Base-by-base conservation (phyloP, 1,284 basidiomycete species). In the Apiotrichum laibachii region DNA sequence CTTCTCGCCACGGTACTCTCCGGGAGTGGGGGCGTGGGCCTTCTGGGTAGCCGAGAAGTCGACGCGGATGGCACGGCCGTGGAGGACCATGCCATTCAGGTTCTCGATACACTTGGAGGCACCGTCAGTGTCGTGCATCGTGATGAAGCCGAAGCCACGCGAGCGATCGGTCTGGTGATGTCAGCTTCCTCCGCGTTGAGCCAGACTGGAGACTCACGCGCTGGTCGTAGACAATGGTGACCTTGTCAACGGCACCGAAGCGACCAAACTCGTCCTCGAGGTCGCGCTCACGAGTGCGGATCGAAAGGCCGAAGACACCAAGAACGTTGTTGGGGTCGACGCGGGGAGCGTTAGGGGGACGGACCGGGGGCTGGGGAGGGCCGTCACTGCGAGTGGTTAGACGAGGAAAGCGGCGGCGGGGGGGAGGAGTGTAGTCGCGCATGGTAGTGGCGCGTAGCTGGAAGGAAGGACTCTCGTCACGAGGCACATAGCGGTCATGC, bases 161-260 rank as follows among this genome's bases (percentile, higher is more conserved):
- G 94, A 98, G 59, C 96, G 88, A 73, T 93, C 92, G 50, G 92
- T 91, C 90, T 94, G 77, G 10, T 9, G 12, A 52, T 62, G 45
- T 53, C 53, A 54, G 51, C 37, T 39, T 33, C 5, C 21, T 31
- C 12, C 21, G 22, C 26, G 15, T 3, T 2, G 37, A n/a, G 31
- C 37, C 11, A 26, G 22, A 18, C 15, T 15, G 34, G 9, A 19
- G n/a, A 75, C 91, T 73, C 73, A 96, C 93, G 72, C 94, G 83
- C 77, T 97, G 93, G 79, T 99, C 95, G 76, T 98, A 98, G n/a
- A 99, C 96, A 67, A 99, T 93, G 53, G 89, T 90, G 40, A 94
- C 92, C 79, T 98, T 98, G 71, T 95, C 91, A 53, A 98, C 94
- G 33, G 86, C 84, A 22, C 93, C 94, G 67, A 87, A 90, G 48